A percentile compares a stretch with the other conserved stretches of the same genome.
Evolutionary conservation across 23 red algal species (phyloP).

Genomic region (Rhodosorus marinus): DNA sequence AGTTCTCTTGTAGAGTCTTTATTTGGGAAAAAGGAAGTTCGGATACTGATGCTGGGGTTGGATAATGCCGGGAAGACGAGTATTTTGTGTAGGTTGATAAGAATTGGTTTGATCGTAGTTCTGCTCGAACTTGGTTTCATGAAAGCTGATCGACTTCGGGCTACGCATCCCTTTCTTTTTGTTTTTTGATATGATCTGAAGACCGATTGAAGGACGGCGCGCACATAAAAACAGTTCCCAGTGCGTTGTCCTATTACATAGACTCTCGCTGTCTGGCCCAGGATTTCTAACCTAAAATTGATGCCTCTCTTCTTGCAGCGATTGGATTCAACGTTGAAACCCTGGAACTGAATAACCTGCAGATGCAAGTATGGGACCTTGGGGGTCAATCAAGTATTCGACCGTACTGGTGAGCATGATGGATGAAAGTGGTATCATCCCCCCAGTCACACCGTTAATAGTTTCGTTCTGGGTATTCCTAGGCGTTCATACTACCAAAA

Average conservation of each 20-base stretch:
- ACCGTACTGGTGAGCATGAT: conserved; percentile 7
- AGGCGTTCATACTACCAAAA: conserved; percentile 90
- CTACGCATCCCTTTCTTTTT: not conserved
- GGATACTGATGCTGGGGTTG: conserved; percentile 91
- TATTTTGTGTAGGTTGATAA: conserved; percentile 69
- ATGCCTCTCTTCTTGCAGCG: conserved; percentile 12
- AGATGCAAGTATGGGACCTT: conserved; percentile 94
- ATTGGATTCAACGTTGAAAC: conserved; percentile 86
- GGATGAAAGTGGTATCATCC: not conserved
- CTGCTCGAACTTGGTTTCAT: conserved; percentile 11
- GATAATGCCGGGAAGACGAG: conserved; percentile 89
- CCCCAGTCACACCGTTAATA: not conserved
- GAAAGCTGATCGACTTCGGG: not conserved
- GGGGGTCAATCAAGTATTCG: conserved; percentile 93
- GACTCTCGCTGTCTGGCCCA: not conserved
- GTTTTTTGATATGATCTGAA: not conserved
- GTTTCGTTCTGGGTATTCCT: conserved; percentile 1
- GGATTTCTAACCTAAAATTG: not conserved
- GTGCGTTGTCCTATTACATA: not conserved
- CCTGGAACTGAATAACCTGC: conserved; percentile 72
- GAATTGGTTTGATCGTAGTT: conserved; percentile 40
- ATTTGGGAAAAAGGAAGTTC: conserved; percentile 80
- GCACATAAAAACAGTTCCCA: conserved; percentile 8
- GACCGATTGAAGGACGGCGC: conserved; percentile 8
- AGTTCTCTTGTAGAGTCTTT: conserved; percentile 50